phyloP scores from a whole-genome alignment of 1,284 basidiomycete species.

The Ganoderma sinense region DNA sequence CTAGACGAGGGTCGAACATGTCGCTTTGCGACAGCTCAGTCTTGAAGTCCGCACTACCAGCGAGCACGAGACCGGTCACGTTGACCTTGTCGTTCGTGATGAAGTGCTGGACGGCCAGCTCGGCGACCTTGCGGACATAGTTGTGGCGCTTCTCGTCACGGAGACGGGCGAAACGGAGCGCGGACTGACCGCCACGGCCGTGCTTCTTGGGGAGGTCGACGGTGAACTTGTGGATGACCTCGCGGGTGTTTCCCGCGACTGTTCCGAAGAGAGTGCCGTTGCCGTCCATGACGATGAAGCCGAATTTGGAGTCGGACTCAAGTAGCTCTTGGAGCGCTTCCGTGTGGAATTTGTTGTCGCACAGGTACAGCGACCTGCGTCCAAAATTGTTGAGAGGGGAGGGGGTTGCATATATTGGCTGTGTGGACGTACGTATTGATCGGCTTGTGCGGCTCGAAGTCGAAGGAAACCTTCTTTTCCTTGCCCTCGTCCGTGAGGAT shows the following conservation, averaged over 20 bases:
- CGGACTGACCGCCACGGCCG: slow-evolving; percentile 99
- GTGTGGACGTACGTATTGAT: slow-evolving; percentile 88
- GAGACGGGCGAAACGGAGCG: slow-evolving; percentile 99
- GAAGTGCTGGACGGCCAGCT: slow-evolving; percentile 96
- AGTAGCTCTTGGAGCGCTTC: slow-evolving; percentile 96
- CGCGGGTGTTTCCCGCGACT: slow-evolving; percentile 96
- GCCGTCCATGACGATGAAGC: slow-evolving; percentile 99
- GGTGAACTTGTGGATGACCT: slow-evolving; percentile 97
- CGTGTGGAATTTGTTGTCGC: slow-evolving; percentile 99
- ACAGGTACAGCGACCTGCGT: slow-evolving; percentile 91
- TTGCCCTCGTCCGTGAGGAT: slow-evolving; percentile 99
- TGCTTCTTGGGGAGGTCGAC: slow-evolving; percentile 99
- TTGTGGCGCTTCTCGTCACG: slow-evolving; percentile 99
- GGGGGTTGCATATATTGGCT: not conserved
- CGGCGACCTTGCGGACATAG: slow-evolving; percentile 99
- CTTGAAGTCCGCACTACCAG: slow-evolving; percentile 99
- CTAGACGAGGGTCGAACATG: slow-evolving; percentile 93
- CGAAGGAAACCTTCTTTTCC: slow-evolving; percentile 98
- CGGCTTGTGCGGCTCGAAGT: slow-evolving; percentile 97
- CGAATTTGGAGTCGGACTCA: slow-evolving; percentile 97
- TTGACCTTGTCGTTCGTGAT: slow-evolving; percentile 99
- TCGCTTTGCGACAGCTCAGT: slow-evolving; percentile 97
- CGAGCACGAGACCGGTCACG: slow-evolving; percentile 95
- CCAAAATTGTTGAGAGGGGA: not conserved
- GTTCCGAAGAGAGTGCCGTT: slow-evolving; percentile 97